Percentiles rank a stretch among this genome's conserved stretches.
phyloP scores from a whole-genome alignment of 768 basidiomycete species.

The Roridomyces roridus region DNA sequence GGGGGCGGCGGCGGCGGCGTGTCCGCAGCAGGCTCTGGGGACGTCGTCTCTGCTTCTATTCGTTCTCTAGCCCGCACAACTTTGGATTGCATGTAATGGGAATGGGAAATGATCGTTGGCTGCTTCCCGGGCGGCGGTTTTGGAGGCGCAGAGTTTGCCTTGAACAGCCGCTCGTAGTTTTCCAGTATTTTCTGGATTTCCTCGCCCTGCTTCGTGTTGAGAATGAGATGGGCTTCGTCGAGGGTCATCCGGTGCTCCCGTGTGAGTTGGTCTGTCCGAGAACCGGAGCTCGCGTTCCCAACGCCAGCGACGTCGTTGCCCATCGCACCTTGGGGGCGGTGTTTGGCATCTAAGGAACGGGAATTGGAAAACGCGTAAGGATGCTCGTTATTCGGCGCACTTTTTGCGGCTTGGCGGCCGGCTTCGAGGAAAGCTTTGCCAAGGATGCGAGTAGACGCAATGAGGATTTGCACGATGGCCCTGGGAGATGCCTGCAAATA shows the following conservation, averaged over 20 bases:
- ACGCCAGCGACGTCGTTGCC: slow-evolving; percentile 76
- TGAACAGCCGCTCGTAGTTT: slow-evolving; percentile 95
- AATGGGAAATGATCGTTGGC: slow-evolving; percentile 56
- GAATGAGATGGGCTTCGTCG: slow-evolving; percentile 92
- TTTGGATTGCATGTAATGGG: slow-evolving; percentile 96
- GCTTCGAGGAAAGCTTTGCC: slow-evolving; percentile 93
- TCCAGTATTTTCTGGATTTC: slow-evolving; percentile 71
- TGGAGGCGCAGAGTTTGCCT: slow-evolving; percentile 73
- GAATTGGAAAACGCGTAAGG: slow-evolving; percentile 1
- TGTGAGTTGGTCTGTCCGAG: slow-evolving; percentile 80
- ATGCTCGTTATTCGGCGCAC: slow-evolving; percentile 51
- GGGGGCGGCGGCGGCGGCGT: slow-evolving; percentile 14
- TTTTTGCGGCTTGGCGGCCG: slow-evolving; percentile 90
- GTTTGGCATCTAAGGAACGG: slow-evolving; percentile 79
- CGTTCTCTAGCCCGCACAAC: slow-evolving; percentile 94
- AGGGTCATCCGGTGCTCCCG: slow-evolving; percentile 90
- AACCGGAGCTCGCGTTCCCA: slow-evolving; percentile 75
- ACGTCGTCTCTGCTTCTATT: slow-evolving; percentile 85
- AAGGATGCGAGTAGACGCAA: slow-evolving; percentile 80
- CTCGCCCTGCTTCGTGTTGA: slow-evolving; percentile 85
- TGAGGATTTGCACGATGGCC: slow-evolving; percentile 77
- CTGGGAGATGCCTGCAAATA: slow-evolving; percentile 76
- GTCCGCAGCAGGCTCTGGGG: slow-evolving; percentile 1
- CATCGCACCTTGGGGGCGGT: slow-evolving; percentile 73
- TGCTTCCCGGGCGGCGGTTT: slow-evolving; percentile 52